Conservation (phyloP, 2,329 filamentous ascomycete genomes). For the Fonsecaea erecta region DNA sequence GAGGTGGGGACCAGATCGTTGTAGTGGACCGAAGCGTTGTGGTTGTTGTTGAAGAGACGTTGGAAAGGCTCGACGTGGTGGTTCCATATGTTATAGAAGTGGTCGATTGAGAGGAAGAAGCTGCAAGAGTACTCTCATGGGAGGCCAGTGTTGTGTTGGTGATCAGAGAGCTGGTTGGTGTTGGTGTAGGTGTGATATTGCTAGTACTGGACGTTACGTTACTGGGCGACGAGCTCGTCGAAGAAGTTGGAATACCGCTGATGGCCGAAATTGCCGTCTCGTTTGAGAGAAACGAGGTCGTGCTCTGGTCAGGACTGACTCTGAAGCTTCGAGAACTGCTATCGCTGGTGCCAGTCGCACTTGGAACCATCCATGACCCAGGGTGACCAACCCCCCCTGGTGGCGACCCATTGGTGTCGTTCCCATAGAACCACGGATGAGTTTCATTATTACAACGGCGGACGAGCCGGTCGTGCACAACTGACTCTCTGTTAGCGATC, state of each 20-base stretch:
- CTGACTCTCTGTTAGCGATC: conserved; percentile 12
- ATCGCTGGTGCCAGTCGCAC: neutral
- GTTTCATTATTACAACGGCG: conserved; percentile 31
- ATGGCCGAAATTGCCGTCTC: neutral
- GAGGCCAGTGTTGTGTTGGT: conserved; percentile 1
- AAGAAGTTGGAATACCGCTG: neutral
- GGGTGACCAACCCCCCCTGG: neutral
- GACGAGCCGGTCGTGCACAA: conserved; percentile 18
- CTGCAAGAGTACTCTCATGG: neutral
- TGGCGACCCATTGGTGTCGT: conserved; percentile 11
- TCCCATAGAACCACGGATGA: conserved; percentile 20
- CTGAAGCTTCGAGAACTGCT: conserved; percentile 3
- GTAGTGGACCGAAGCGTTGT: conserved; percentile 4
- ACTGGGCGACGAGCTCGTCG: neutral
- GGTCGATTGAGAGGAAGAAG: neutral
- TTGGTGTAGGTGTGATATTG: neutral
- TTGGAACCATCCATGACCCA: neutral
- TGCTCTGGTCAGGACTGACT: conserved; percentile 19
- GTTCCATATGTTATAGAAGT: neutral
- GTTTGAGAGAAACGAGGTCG: neutral
- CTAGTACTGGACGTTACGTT: neutral
- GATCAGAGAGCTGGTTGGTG: neutral
- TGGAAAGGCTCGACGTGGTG: conserved; percentile 1
- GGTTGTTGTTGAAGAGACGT: neutral
- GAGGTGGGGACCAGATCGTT: conserved; percentile 1